A percentile compares a stretch with the other conserved stretches of the same genome.
phyloP scores from a whole-genome alignment of 257 asterid genomes.

The Salvia splendens region DNA sequence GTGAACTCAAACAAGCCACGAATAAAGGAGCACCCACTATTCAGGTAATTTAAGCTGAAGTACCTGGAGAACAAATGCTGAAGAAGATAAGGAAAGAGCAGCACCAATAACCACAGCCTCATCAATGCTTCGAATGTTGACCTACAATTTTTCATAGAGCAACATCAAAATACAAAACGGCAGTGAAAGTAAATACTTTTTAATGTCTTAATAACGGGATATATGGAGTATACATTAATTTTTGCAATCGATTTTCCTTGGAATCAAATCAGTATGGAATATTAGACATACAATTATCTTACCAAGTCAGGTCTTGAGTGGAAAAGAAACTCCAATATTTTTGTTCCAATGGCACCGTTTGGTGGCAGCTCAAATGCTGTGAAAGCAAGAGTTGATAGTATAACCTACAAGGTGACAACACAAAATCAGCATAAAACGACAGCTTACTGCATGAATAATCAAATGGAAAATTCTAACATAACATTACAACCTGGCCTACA shows the following conservation, averaged over 20 bases:
- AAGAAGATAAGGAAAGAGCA: slow-evolving; percentile 94
- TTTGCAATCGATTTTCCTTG: not conserved
- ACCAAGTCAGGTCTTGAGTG: slow-evolving; percentile 97
- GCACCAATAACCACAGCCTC: slow-evolving; percentile 99
- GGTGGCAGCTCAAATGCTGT: slow-evolving; percentile 98
- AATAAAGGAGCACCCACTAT: not conserved
- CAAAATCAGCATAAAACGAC: slow-evolving; percentile 32
- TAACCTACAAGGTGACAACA: slow-evolving; percentile 58
- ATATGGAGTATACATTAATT: not conserved
- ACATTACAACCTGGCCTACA: slow-evolving; percentile 12
- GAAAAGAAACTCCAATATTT: slow-evolving; percentile 83
- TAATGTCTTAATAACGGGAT: not conserved
- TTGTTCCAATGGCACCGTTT: slow-evolving; percentile 88
- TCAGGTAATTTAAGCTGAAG: slow-evolving; percentile 30
- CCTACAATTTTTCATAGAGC: slow-evolving; percentile 47
- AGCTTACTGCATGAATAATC: slow-evolving; percentile 14
- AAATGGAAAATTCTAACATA: slow-evolving; percentile 13
- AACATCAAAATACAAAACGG: slow-evolving; percentile 26
- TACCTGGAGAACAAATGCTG: slow-evolving; percentile 99
- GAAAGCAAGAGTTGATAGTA: slow-evolving; percentile 90
- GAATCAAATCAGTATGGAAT: not conserved
- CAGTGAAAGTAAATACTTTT: slow-evolving; percentile 12
- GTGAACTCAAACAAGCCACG: too few relatives aligned
- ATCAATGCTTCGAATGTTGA: slow-evolving; percentile 93
- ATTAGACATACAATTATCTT: slow-evolving; percentile 35